phyloP scores from a whole-genome alignment of 352 stramenopile genomes.

The Pelagophyceae sp. region DNA sequence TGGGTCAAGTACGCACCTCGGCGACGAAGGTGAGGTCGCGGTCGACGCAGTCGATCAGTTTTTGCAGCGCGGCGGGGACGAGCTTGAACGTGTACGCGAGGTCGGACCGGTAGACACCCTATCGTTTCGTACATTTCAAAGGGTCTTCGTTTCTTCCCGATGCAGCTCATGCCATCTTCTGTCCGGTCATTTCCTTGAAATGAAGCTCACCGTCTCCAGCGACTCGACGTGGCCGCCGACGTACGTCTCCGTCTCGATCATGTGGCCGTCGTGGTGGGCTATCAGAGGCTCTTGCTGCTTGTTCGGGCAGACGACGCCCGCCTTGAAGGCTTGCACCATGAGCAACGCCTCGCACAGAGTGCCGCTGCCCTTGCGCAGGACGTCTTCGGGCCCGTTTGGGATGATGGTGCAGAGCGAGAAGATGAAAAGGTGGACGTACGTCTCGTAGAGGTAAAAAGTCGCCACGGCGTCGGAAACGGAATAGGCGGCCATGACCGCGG shows the following conservation, averaged over 20 bases:
- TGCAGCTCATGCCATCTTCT: constrained; percentile 3
- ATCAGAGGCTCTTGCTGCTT: constrained; percentile 77
- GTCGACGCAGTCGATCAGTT: constrained; percentile 93
- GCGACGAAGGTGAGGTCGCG: constrained; percentile 91
- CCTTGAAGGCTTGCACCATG: constrained; percentile 93
- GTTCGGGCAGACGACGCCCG: constrained; percentile 95
- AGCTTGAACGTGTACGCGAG: constrained; percentile 92
- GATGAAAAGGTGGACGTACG: constrained; percentile 99
- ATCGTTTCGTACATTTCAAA: too few relatives aligned
- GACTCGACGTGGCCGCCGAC: constrained; percentile 98
- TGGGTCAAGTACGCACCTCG: too few relatives aligned
- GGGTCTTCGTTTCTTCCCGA: neutral
- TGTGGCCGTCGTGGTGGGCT: constrained; percentile 81
- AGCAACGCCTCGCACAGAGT: constrained; percentile 97
- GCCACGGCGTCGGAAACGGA: constrained; percentile 99
- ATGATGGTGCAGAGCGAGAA: constrained; percentile 99
- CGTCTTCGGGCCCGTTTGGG: constrained; percentile 90
- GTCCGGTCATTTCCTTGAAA: constrained; percentile 22
- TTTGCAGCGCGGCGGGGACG: constrained; percentile 78
- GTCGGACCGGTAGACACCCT: constrained; percentile 95
- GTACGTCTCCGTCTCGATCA: constrained; percentile 96
- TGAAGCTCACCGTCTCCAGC: constrained; percentile 90
- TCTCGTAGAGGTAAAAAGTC: constrained; percentile 98
- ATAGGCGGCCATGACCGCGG: constrained; percentile 95
- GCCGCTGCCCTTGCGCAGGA: constrained; percentile 83